These are phyloP conservation scores for Malassezia arunalokei DNA, from an alignment of 1,284 basidiomycete species.

Conservation along the genomic window DNA sequence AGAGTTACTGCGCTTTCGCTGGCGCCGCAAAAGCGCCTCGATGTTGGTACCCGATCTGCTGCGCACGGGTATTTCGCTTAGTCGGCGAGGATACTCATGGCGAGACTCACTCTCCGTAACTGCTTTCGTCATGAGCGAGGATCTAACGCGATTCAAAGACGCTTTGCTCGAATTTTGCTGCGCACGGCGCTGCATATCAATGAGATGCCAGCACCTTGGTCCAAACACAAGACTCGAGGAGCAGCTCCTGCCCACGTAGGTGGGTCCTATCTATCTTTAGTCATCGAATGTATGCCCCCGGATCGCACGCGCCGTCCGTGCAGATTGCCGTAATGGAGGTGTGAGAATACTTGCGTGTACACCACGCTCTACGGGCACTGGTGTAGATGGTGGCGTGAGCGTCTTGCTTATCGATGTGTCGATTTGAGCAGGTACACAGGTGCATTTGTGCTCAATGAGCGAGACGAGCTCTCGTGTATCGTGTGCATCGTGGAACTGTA, in stretches of 20 bases:
- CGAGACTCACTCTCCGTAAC: background rate
- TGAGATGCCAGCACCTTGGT: background rate
- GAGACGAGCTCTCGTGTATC: conserved; percentile 1
- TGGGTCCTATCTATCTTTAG: background rate
- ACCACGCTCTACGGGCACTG: too few species aligned
- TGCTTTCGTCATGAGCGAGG: background rate
- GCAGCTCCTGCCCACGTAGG: background rate
- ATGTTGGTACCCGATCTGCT: background rate
- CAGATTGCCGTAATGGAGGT: background rate
- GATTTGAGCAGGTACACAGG: conserved; percentile 2
- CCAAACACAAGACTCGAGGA: background rate
- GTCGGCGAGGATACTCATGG: background rate
- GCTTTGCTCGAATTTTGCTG: background rate
- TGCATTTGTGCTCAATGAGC: conserved; percentile 8
- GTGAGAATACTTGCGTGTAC: background rate
- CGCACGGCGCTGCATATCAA: background rate
- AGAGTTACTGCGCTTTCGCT: background rate
- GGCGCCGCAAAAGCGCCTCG: background rate
- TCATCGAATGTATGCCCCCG: background rate
- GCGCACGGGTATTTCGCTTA: background rate
- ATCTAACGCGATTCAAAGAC: background rate
- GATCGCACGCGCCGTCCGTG: background rate
- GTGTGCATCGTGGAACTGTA: background rate
- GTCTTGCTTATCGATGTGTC: background rate
- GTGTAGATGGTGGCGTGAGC: too few species aligned